Evolutionary conservation across 2,329 filamentous ascomycete genomes (phyloP), one percentile per base, ranked within the genome.

Genomic region (Talaromyces verruculosus): DNA sequence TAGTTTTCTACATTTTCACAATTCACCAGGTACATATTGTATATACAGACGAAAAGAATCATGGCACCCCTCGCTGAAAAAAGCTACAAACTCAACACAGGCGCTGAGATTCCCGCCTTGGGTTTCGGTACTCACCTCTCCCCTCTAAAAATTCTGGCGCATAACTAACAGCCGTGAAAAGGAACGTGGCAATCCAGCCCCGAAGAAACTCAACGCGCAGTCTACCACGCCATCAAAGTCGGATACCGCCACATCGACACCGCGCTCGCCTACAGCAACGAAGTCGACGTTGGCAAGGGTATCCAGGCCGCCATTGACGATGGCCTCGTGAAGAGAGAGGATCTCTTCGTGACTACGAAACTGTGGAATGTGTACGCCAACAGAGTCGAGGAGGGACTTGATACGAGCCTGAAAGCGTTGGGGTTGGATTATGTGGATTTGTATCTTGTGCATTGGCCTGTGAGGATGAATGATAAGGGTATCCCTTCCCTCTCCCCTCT

Each of bases 371-470:
- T 86, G 74, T 82, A 84, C 69, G 84, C 84, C 1, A 83, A 88
- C 71, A 85, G 88, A 70, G 89, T 91, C 19, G 80, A 85, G 67
- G 78, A 84, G 68, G 88, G 87, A 67, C 84, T 88, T 58, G 82
- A 84, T 68, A 82, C 85, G 43, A 88, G 87, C 51, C 80, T 90
- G 62, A 83, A 87, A 73, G 83, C 87, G 71, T 83, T 90, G 71
- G 84, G 83, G 13, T 79, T 88, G 45, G 88, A 88, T 65, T 91
- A 91, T 73, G 81, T 91, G 65, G 89, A 91, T 74, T 80, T 91
- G 13, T 90, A 86, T 75, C 81, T 91, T 65, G 90, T 92, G 75
- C 88, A 91, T 77, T 91, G 84, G 83, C 86, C 85, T 0, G 80
- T 82, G 15, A 78, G 85, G 0, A 63, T 87, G 85, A 73, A 80